Base-by-base conservation (phyloP, 139 green algal species). In the Choricystis sp. region DNA sequence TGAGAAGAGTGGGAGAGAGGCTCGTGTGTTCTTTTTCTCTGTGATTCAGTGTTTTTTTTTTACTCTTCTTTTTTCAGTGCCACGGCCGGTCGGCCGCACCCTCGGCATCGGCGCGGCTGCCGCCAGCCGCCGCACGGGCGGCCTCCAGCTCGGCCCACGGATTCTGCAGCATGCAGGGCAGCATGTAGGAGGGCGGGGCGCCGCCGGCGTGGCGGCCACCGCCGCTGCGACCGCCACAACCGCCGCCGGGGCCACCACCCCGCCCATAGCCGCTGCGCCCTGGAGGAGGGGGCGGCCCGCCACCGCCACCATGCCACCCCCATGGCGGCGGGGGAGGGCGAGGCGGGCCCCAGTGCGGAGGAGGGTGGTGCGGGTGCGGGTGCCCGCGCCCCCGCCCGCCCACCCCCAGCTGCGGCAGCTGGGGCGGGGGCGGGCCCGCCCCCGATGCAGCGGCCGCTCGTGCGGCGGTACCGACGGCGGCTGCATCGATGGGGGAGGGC, bases 91-190 rank as follows among this genome's bases (percentile, higher is more conserved):
- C 70, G 1, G 49, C 29, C 2, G 26, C 49, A 3, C 70, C 70
- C 57, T 75, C 64, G 1, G 26, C 48, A 4, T 49, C 30, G 23
- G 58, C 40, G 40, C 9, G 9, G 40, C 40, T 9, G 40, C 40
- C 40, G 40, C 40, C 40, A 56, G 60, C 60, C 19, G 56, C 56
- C 9, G 22, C 20, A 27, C 14, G 29, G 5, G 26, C 62, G 59
- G 22, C n/a, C 57, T 66, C 64, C 48, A 75, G 49, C n/a, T 61
- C 29, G 1, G 5, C 49, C 69, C 69, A 75, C 0, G 69, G 69
- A 26, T 75, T 67, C 58, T 66, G 49, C 9, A 68, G 65, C 69
- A 75, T 75, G 22, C 49, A 62, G 3, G 69, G 63, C 19, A 27
- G 60, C 57, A 67, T 31, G 31, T 61, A 70, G 40, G 9, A 9